Conservation (phyloP, 257 asterid species). For the Voacanga thouarsii region DNA sequence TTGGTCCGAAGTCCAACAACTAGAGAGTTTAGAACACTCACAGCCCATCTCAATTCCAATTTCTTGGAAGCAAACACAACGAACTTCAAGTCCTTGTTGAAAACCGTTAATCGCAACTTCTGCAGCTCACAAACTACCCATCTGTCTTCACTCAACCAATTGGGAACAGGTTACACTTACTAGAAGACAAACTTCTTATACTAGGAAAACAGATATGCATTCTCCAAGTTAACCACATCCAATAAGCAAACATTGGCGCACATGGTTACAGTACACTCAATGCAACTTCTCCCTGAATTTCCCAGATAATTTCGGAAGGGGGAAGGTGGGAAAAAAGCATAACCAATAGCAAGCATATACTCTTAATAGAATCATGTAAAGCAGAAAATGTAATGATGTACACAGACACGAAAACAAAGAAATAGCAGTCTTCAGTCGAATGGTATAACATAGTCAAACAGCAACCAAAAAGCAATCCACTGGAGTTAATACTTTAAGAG, state of each 20-base stretch:
- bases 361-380: neutral
- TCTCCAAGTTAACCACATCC: neutral
- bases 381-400: conserved; percentile 1
- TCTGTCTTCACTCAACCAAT: conserved; percentile 13
- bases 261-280: neutral
- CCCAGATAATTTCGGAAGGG: neutral
- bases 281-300: neutral
- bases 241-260: neutral
- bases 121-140: conserved; percentile 16
- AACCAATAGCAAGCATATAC: neutral
- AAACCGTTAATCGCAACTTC: neutral
- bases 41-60: conserved; percentile 38
- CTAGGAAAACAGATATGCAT: neutral
- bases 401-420: neutral
- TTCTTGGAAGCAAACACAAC: neutral
- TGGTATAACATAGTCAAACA: conserved; percentile 1
- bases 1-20: conserved; percentile 36
- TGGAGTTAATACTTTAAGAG: conserved; percentile 1
- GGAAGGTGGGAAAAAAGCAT: too few relatives aligned
- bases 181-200: conserved; percentile 8
- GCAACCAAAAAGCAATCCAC: conserved; percentile 3
- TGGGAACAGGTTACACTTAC: conserved; percentile 5
- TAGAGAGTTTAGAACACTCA: conserved; percentile 32
- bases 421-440: conserved; percentile 2
- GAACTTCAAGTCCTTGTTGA: neutral